Conservation (phyloP, 2,329 filamentous ascomycete species). For the Calonectria hawksworthii region DNA sequence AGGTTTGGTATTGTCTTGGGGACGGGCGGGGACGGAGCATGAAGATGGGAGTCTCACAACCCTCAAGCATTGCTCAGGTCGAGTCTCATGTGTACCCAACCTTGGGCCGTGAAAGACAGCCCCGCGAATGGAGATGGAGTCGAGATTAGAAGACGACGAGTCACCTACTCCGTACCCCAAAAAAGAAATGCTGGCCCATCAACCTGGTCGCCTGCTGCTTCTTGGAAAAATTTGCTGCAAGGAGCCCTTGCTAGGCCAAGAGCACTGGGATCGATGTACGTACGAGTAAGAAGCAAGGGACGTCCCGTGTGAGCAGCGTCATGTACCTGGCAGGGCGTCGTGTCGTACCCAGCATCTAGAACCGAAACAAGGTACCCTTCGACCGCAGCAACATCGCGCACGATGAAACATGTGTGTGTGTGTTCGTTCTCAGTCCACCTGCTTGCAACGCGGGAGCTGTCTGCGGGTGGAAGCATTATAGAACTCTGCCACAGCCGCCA, state of each 20-base stretch:
- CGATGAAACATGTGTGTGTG: neutral
- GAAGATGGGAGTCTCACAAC: neutral
- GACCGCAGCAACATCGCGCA: neutral
- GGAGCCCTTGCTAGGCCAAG: conserved; percentile 29
- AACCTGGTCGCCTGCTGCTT: conserved; percentile 5
- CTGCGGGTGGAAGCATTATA: conserved; percentile 15
- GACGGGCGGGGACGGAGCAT: conserved; percentile 14
- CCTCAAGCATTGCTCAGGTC: neutral
- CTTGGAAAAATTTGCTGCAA: conserved; percentile 26
- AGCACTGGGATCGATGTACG: conserved; percentile 21
- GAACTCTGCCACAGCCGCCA: conserved; percentile 22
- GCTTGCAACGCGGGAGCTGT: conserved; percentile 19
- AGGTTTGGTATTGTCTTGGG: conserved; percentile 24
- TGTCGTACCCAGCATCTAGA: neutral
- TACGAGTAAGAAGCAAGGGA: conserved; percentile 24
- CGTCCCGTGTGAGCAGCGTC: conserved; percentile 11
- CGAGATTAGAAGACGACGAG: conserved; percentile 17
- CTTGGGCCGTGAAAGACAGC: conserved; percentile 11
- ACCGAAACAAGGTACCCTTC: conserved; percentile 1
- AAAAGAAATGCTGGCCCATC: conserved; percentile 13
- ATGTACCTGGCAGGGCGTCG: conserved; percentile 7
- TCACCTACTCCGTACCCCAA: conserved; percentile 22
- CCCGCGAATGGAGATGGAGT: conserved; percentile 13
- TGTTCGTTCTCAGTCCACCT: neutral
- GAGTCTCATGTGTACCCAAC: conserved; percentile 19